Evolutionary conservation across 257 asterid genomes (phyloP).

Genomic region (Petunia axillaris): DNA sequence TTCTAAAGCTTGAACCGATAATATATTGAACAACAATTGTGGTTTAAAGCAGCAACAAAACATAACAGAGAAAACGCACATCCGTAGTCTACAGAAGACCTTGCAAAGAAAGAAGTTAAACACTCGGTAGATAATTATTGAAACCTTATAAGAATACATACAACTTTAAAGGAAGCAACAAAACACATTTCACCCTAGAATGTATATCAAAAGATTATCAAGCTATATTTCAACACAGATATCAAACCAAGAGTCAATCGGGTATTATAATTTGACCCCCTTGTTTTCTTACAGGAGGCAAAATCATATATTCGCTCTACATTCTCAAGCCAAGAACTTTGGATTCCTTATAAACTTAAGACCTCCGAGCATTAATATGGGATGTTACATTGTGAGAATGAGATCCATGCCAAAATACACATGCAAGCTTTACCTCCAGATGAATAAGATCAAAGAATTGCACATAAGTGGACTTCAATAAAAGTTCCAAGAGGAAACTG

Average conservation of each 20-base stretch:
- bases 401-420: neutral
- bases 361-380: neutral
- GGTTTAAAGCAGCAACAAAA: no score
- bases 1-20: no score
- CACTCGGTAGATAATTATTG: neutral
- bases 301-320: slow-evolving; percentile 10
- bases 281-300: slow-evolving; percentile 14
- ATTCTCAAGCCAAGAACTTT: slow-evolving; percentile 17
- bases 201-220: neutral
- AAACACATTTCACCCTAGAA: neutral
- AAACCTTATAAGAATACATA: neutral
- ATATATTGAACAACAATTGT: no score
- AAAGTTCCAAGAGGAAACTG: slow-evolving; percentile 29
- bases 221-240: neutral
- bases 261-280: neutral
- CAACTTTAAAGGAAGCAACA: neutral
- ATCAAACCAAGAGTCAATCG: neutral
- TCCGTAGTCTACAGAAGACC: no score
- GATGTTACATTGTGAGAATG: neutral
- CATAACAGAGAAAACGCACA: no score
- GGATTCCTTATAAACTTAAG: neutral
- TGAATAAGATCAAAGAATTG: slow-evolving; percentile 33
- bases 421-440: slow-evolving; percentile 30
- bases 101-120: no score
- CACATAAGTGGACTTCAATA: slow-evolving; percentile 24